Conservation (phyloP, 176 grass and related monocot genomes). For the Oryza coarctata region DNA sequence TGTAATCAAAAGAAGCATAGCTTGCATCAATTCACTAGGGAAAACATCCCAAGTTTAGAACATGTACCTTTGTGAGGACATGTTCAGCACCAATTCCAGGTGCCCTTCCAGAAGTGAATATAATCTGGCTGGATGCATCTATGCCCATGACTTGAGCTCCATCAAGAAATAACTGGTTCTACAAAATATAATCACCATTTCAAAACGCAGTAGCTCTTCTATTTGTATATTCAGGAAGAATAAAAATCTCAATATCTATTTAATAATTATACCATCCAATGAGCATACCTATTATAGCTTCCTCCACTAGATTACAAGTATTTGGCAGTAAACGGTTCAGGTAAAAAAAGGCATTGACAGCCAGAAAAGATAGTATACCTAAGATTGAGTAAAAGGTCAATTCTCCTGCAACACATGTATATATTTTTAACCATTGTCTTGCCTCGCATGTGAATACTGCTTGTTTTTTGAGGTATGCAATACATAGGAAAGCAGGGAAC, state of each 20-base stretch:
- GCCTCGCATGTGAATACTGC: not conserved
- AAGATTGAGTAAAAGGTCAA: constrained; percentile 1
- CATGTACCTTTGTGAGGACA: constrained; percentile 81
- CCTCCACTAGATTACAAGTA: not conserved
- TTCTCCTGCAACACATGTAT: not conserved
- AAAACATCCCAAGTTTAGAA: constrained; percentile 33
- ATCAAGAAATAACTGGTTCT: constrained; percentile 68
- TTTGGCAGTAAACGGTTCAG: not conserved
- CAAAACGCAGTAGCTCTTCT: not conserved
- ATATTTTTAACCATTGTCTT: not conserved
- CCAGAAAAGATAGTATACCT: not conserved
- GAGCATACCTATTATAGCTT: not conserved
- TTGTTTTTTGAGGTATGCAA: not conserved
- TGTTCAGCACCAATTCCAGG: constrained; percentile 64
- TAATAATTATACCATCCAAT: not conserved
- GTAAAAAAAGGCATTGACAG: not conserved
- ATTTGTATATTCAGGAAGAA: not conserved
- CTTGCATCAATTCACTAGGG: not conserved
- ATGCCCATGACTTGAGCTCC: constrained; percentile 88
- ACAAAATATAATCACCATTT: constrained; percentile 38
- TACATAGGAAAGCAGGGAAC: not conserved
- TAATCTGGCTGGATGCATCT: constrained; percentile 64
- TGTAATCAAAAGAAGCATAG: constrained; percentile 13
- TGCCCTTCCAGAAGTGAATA: constrained; percentile 67
- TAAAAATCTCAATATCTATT: not conserved